Conservation (phyloP, 257 asterid species). For the Ajuga chamaepitys region DNA sequence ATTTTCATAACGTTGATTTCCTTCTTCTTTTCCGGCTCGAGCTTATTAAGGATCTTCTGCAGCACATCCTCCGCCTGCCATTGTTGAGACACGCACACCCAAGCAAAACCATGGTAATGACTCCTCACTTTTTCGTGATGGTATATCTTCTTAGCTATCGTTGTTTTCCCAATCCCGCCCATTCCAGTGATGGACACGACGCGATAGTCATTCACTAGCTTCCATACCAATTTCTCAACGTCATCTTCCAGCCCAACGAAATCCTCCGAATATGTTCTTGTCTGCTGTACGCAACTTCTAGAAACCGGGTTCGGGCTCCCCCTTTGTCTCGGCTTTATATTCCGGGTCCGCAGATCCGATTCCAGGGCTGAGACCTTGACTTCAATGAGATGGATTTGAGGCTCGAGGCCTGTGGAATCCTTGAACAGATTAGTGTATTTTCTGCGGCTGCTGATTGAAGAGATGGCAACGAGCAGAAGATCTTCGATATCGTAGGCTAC, state of each 20-base stretch:
- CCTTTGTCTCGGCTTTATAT: slow-evolving; percentile 17
- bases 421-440: slow-evolving; percentile 11
- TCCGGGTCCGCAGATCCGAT: slow-evolving; percentile 28
- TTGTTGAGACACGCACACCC: slow-evolving; percentile 48
- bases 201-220: slow-evolving; percentile 14
- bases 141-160: slow-evolving; percentile 35
- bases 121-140: slow-evolving; percentile 21
- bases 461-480: slow-evolving; percentile 21
- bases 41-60: slow-evolving; percentile 40
- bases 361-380: slow-evolving; percentile 32
- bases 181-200: slow-evolving; percentile 4
- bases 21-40: slow-evolving; percentile 34
- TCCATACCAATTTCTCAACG: slow-evolving; percentile 24
- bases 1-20: slow-evolving; percentile 15
- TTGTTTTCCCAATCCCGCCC: slow-evolving; percentile 57
- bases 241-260: slow-evolving; percentile 41
- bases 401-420: slow-evolving; percentile 19
- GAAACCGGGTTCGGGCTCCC: slow-evolving; percentile 16
- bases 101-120: slow-evolving; percentile 44
- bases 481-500: slow-evolving; percentile 41
- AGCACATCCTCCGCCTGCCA: slow-evolving; percentile 40
- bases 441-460: slow-evolving; percentile 3
- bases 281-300: slow-evolving; percentile 9
- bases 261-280: slow-evolving; percentile 36
- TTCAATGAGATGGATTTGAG: slow-evolving; percentile 29